A percentile compares a stretch with the other conserved stretches of the same genome.
Conservation (phyloP, 23 red algal genomes). For the Gracilaria domingensis region DNA sequence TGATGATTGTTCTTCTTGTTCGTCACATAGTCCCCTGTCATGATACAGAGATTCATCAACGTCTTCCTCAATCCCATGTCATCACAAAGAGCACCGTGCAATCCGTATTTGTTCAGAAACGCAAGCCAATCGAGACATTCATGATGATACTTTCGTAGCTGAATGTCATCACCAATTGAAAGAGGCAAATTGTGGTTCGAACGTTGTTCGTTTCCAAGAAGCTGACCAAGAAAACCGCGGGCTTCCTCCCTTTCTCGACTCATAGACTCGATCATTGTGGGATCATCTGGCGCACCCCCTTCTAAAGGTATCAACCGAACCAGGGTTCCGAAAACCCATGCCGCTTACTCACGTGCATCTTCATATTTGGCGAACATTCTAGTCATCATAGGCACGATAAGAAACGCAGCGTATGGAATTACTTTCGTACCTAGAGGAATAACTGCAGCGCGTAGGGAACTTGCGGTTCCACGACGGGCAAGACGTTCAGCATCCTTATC, state of each 20-base stretch:
- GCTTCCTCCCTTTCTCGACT: conserved; percentile 67
- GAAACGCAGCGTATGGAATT: conserved; percentile 92
- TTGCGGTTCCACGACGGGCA: conserved; percentile 65
- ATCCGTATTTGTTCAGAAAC: conserved; percentile 90
- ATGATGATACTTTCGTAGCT: conserved; percentile 92
- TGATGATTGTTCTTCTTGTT: conserved; percentile 1
- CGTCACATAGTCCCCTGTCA: conserved; percentile 68
- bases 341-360: conserved; percentile 72
- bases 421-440: conserved; percentile 66
- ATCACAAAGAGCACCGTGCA: conserved; percentile 98
- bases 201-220: conserved; percentile 78
- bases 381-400: conserved; percentile 92
- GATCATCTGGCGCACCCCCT: conserved; percentile 76
- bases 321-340: conserved; percentile 83
- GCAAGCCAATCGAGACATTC: conserved; percentile 97
- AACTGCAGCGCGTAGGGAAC: conserved; percentile 70
- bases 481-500: conserved; percentile 45
- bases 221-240: conserved; percentile 86
- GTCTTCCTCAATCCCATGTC: conserved; percentile 99
- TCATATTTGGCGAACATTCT: conserved; percentile 89
- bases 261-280: conserved; percentile 44
- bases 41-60: conserved; percentile 97
- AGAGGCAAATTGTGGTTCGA: conserved; percentile 76
- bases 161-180: conserved; percentile 79
- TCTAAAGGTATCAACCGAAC: conserved; percentile 96